Conservation (phyloP, 495 filamentous ascomycete genomes). For the Neurospora discreta region DNA sequence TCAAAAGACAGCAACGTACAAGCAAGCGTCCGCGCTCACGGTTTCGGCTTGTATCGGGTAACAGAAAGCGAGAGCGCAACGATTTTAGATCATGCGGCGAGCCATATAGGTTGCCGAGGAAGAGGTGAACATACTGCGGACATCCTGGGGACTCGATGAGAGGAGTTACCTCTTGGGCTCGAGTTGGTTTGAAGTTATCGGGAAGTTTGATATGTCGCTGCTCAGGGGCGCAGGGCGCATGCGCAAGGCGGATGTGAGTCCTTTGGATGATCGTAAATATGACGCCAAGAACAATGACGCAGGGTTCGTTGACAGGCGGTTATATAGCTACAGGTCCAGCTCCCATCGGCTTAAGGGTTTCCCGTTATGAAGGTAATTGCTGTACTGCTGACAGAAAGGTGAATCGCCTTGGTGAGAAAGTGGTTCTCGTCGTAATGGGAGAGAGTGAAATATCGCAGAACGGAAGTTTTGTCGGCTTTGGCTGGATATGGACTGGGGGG, state of each 20-base stretch:
- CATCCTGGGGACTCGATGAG: slow-evolving; percentile 15
- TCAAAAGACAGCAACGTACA: not conserved
- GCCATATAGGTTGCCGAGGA: not conserved
- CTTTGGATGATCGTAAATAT: not conserved
- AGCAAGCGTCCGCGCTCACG: not conserved
- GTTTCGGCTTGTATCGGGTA: not conserved
- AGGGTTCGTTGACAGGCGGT: slow-evolving; percentile 7
- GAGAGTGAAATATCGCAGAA: not conserved
- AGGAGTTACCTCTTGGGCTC: not conserved
- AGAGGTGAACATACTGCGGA: slow-evolving; percentile 19
- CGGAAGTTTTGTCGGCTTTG: not conserved
- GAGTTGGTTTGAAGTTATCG: not conserved
- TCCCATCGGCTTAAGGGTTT: not conserved
- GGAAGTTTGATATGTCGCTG: not conserved
- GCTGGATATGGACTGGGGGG: not conserved
- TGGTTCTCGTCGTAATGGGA: not conserved
- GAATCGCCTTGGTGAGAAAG: not conserved
- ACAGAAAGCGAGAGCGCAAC: not conserved
- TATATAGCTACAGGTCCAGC: not conserved
- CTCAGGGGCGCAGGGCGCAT: not conserved
- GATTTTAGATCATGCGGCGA: not conserved
- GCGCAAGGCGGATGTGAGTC: not conserved
- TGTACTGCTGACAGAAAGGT: not conserved
- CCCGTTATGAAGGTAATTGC: not conserved
- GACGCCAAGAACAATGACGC: not conserved